These are phyloP conservation scores for Termitomyces sp. DNA, from an alignment of 768 basidiomycete genomes.

Conservation along the genomic window DNA sequence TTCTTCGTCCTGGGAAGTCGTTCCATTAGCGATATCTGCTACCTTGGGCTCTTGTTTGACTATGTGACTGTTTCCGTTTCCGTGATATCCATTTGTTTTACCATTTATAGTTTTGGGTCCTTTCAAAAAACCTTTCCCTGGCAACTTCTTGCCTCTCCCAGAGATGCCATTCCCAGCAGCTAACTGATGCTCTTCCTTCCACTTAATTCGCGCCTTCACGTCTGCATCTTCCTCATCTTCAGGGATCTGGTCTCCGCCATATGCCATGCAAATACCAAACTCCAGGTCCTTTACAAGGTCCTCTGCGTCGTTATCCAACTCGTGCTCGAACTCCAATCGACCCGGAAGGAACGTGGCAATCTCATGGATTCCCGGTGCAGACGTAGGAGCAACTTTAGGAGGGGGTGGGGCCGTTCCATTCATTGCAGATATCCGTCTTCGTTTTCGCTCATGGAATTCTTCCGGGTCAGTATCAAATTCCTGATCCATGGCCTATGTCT, in stretches of 20 bases:
- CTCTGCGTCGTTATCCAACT: constrained; percentile 96
- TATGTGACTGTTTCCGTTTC: constrained; percentile 36
- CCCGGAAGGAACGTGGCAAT: constrained; percentile 91
- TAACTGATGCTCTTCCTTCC: constrained; percentile 41
- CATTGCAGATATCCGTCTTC: constrained; percentile 81
- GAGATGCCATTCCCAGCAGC: constrained; percentile 20
- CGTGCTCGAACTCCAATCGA: constrained; percentile 97
- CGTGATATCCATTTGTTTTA: constrained; percentile 38
- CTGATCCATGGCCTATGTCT: constrained; percentile 43
- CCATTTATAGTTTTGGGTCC: constrained; percentile 34
- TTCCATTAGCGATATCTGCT: constrained; percentile 44
- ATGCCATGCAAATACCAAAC: constrained; percentile 83
- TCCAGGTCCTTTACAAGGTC: constrained; percentile 93
- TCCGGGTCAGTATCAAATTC: constrained; percentile 71
- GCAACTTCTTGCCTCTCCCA: constrained; percentile 22
- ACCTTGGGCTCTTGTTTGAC: constrained; percentile 34
- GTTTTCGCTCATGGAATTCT: constrained; percentile 86
- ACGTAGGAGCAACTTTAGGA: constrained; percentile 77
- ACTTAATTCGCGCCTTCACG: constrained; percentile 51
- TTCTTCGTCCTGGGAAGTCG: constrained; percentile 46
- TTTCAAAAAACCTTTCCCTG: constrained; percentile 36
- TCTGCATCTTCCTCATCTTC: constrained; percentile 79
- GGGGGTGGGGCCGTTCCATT: constrained; percentile 49
- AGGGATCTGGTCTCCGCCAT: constrained; percentile 75
- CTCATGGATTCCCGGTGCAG: constrained; percentile 89